A percentile compares a stretch with the other conserved stretches of the same genome.
Conservation (phyloP, 2,329 filamentous ascomycete genomes). For the Microcyclosporella mali region DNA sequence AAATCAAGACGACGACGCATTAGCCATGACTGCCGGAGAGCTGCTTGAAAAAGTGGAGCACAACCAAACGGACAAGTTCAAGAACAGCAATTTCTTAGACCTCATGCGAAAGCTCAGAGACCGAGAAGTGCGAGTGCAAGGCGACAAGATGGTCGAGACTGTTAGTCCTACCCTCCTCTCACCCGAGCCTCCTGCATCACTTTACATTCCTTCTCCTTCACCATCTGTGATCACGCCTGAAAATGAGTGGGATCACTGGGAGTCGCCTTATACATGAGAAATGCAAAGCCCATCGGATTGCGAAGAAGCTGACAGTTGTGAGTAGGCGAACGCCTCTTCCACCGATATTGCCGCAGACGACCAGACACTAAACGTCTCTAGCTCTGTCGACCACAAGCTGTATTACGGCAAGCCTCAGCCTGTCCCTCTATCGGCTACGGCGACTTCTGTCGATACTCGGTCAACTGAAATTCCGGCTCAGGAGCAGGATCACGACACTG, state of each 20-base stretch:
- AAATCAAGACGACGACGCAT: slow-evolving; percentile 53
- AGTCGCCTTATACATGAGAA: slow-evolving; percentile 25
- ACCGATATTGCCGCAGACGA: slow-evolving; percentile 18
- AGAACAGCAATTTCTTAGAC: slow-evolving; percentile 67
- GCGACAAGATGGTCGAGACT: slow-evolving; percentile 59
- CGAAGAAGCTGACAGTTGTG: slow-evolving; percentile 23
- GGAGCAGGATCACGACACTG: slow-evolving; percentile 26
- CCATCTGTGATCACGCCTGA: slow-evolving; percentile 16
- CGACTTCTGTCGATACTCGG: slow-evolving; percentile 19
- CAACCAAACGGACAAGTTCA: slow-evolving; percentile 68
- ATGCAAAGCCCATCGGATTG: not conserved
- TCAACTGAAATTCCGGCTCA: slow-evolving; percentile 21
- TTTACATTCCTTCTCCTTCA: slow-evolving; percentile 9
- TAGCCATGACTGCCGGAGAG: slow-evolving; percentile 65
- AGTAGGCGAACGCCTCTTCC: slow-evolving; percentile 22
- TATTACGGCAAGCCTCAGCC: slow-evolving; percentile 22
- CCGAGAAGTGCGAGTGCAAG: slow-evolving; percentile 65
- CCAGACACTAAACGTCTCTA: slow-evolving; percentile 24
- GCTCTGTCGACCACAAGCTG: slow-evolving; percentile 16
- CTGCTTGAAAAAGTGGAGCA: slow-evolving; percentile 63
- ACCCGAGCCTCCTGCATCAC: slow-evolving; percentile 14
- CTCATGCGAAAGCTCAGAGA: slow-evolving; percentile 72
- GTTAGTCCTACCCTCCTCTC: slow-evolving; percentile 27
- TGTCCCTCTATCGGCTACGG: slow-evolving; percentile 14
- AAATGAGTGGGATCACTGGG: slow-evolving; percentile 31